These are phyloP conservation scores for Erigeron canadensis DNA, from an alignment of 129 eudicot genomes.

Conservation along the genomic window DNA sequence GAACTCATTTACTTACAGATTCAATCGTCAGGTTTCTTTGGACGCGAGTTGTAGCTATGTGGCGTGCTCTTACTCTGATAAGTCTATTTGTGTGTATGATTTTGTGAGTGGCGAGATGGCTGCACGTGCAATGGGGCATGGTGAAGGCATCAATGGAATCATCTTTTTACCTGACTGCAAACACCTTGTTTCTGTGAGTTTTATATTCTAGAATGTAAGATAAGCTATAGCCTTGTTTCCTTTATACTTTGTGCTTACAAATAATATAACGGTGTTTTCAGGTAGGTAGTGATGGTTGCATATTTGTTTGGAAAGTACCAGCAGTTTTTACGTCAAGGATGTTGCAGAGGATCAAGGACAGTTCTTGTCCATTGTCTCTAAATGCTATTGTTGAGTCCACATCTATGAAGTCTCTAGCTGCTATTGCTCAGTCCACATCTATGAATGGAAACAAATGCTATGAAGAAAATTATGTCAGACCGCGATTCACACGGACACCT, in stretches of 20 bases:
- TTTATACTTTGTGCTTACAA: slow-evolving; percentile 13
- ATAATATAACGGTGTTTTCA: slow-evolving; percentile 29
- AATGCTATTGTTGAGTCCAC: slow-evolving; percentile 23
- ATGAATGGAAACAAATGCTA: slow-evolving; percentile 22
- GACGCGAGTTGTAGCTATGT: slow-evolving; percentile 74
- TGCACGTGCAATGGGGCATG: slow-evolving; percentile 65
- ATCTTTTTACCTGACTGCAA: slow-evolving; percentile 71
- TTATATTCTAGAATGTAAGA: neutral
- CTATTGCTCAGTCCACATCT: slow-evolving; percentile 28
- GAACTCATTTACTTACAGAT: slow-evolving; percentile 25
- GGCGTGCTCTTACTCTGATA: slow-evolving; percentile 61
- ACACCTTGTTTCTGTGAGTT: slow-evolving; percentile 72
- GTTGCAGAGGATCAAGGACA: slow-evolving; percentile 43
- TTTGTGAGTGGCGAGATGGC: slow-evolving; percentile 52
- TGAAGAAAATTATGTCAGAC: slow-evolving; percentile 34
- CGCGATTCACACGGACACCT: slow-evolving; percentile 14
- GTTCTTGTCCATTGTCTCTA: slow-evolving; percentile 36
- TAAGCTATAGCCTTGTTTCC: neutral
- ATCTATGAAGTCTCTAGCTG: slow-evolving; percentile 34
- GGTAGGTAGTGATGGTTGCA: slow-evolving; percentile 67
- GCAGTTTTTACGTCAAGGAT: slow-evolving; percentile 46
- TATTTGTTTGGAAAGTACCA: slow-evolving; percentile 72
- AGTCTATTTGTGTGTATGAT: slow-evolving; percentile 61
- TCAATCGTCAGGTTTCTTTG: slow-evolving; percentile 46
- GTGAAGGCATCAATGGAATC: slow-evolving; percentile 57